These are phyloP conservation scores for Naumovozyma dairenensis DNA, from an alignment of 805 yeast genomes.

Conservation along the genomic window DNA sequence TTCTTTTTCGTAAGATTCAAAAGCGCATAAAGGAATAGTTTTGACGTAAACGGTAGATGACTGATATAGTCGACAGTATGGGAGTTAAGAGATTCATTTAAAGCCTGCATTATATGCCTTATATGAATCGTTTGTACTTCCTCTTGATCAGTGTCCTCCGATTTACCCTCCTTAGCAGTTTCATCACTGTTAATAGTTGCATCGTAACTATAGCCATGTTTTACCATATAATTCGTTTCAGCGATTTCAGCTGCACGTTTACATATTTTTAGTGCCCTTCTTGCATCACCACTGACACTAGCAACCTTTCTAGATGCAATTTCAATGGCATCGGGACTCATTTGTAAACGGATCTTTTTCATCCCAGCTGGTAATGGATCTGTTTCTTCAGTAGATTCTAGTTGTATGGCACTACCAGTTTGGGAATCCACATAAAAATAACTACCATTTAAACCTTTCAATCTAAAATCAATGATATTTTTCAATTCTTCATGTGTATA, in stretches of 20 bases:
- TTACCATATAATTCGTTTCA: slow-evolving; percentile 44
- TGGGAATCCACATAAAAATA: slow-evolving; percentile 28
- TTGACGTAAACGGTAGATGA: slow-evolving; percentile 56
- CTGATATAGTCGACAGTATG: slow-evolving; percentile 54
- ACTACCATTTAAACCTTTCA: slow-evolving; percentile 39
- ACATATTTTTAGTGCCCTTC: slow-evolving; percentile 83
- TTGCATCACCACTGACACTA: slow-evolving; percentile 93
- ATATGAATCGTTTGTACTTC: slow-evolving; percentile 52
- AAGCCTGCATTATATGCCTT: slow-evolving; percentile 67
- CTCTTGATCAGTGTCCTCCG: slow-evolving; percentile 19
- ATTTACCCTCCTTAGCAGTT: slow-evolving; percentile 8
- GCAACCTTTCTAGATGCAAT: slow-evolving; percentile 93
- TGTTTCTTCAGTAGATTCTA: slow-evolving; percentile 11
- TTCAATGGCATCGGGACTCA: slow-evolving; percentile 67
- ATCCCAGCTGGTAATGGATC: slow-evolving; percentile 8
- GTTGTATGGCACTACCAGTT: slow-evolving; percentile 31
- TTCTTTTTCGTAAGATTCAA: slow-evolving; percentile 54
- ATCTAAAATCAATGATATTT: slow-evolving; percentile 60
- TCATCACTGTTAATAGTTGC: slow-evolving; percentile 10
- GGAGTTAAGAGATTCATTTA: slow-evolving; percentile 66
- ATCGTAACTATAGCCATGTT: slow-evolving; percentile 26
- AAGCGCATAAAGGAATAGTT: slow-evolving; percentile 62
- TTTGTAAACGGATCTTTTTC: slow-evolving; percentile 28
- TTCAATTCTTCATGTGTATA: slow-evolving; percentile 73
- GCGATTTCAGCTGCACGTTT: slow-evolving; percentile 85